A percentile compares a stretch with the other conserved stretches of the same genome.
phyloP scores from a whole-genome alignment of 306 rosid species.

The Canavalia gladiata region DNA sequence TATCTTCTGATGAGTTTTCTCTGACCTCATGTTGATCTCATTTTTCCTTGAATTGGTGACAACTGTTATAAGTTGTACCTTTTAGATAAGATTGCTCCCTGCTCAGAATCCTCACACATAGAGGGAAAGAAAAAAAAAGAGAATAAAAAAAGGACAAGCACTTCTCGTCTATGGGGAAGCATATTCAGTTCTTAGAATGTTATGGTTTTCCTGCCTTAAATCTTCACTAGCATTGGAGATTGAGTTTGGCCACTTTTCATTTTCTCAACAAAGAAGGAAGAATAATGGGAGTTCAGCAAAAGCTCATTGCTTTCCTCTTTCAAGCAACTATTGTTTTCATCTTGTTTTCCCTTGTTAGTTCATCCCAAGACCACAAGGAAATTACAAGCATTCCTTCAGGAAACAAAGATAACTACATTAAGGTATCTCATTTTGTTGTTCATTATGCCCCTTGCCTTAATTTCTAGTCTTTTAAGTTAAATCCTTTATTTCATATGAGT shows the following conservation, averaged over 20 bases:
- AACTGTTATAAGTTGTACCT: slow-evolving; percentile 24
- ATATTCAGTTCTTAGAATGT: slow-evolving; percentile 18
- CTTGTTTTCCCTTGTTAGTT: slow-evolving; percentile 48
- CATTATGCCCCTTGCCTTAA: neutral
- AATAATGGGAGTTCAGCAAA: slow-evolving; percentile 57
- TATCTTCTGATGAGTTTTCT: slow-evolving; percentile 18
- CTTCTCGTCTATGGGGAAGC: slow-evolving; percentile 8
- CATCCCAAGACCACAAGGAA: slow-evolving; percentile 61
- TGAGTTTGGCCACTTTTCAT: slow-evolving; percentile 25
- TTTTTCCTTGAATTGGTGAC: slow-evolving; percentile 25
- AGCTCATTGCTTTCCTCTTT: slow-evolving; percentile 55
- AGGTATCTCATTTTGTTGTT: slow-evolving; percentile 57
- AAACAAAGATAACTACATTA: slow-evolving; percentile 46
- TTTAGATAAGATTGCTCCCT: slow-evolving; percentile 44
- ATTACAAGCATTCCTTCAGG: slow-evolving; percentile 39
- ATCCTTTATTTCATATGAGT: neutral
- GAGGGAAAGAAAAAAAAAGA: neutral
- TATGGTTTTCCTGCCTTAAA: neutral
- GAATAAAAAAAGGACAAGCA: slow-evolving; percentile 1
- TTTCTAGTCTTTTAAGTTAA: neutral
- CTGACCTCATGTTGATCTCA: slow-evolving; percentile 43
- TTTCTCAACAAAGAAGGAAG: slow-evolving; percentile 33
- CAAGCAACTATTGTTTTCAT: slow-evolving; percentile 54
- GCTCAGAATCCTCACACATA: slow-evolving; percentile 39
- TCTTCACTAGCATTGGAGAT: slow-evolving; percentile 37